A percentile compares a stretch with the other conserved stretches of the same genome.
phyloP scores from a whole-genome alignment of 352 stramenopile species.

The Saprolegnia parasitica region DNA sequence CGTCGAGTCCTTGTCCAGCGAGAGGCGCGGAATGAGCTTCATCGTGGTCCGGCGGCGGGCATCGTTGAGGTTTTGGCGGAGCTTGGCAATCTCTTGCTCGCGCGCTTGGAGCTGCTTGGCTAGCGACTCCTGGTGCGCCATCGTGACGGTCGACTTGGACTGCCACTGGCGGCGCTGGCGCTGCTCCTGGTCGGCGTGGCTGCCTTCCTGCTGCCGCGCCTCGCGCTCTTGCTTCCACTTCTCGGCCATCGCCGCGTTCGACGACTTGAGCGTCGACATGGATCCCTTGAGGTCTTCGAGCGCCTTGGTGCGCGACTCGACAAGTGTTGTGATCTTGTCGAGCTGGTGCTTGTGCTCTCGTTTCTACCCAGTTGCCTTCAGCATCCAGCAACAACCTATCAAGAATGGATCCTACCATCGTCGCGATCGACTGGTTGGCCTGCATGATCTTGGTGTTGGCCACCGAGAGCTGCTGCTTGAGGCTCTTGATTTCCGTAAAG shows the following conservation, averaged over 20 bases:
- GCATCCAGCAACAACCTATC: constrained; percentile 29
- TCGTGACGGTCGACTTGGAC: constrained; percentile 59
- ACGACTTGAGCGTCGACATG: constrained; percentile 52
- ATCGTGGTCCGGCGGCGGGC: constrained; percentile 63
- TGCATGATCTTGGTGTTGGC: constrained; percentile 80
- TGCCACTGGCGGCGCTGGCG: constrained; percentile 57
- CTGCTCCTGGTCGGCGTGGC: constrained; percentile 65
- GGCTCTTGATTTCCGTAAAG: constrained; percentile 91
- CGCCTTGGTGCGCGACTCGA: constrained; percentile 74
- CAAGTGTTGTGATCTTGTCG: constrained; percentile 76
- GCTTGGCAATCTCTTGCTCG: constrained; percentile 75
- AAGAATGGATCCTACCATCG: constrained; percentile 72
- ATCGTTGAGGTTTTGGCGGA: constrained; percentile 65
- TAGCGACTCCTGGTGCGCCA: constrained; percentile 58
- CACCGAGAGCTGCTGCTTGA: constrained; percentile 89
- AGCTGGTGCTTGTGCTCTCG: constrained; percentile 89
- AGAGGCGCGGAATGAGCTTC: constrained; percentile 62
- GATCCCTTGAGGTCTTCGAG: constrained; percentile 70
- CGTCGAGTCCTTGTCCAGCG: constrained; percentile 1
- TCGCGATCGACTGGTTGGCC: constrained; percentile 87
- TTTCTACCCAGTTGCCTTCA: constrained; percentile 55
- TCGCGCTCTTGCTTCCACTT: constrained; percentile 72
- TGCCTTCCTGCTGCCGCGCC: constrained; percentile 52
- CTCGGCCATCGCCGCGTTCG: constrained; percentile 61
- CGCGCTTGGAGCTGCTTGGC: constrained; percentile 67